Conservation (phyloP, 2,329 filamentous ascomycete genomes). For the Xylaria hypoxylon region DNA sequence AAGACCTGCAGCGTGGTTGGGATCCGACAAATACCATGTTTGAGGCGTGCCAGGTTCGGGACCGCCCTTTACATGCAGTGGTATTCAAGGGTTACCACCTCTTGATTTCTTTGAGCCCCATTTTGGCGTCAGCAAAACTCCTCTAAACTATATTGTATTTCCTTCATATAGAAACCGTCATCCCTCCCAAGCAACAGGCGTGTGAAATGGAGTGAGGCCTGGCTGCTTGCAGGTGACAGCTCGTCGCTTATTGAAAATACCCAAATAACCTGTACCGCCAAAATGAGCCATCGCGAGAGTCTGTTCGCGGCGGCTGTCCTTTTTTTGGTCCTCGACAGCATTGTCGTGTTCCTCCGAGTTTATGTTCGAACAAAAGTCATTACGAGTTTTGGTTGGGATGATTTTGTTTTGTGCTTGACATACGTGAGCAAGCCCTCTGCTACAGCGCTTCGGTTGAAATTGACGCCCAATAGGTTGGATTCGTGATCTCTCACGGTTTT, state of each 20-base stretch:
- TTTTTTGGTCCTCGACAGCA: constrained; percentile 46
- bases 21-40: neutral
- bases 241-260: constrained; percentile 19
- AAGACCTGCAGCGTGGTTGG: neutral
- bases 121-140: neutral
- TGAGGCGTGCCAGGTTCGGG: neutral
- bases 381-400: constrained; percentile 49
- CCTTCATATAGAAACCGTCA: neutral
- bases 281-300: constrained; percentile 39
- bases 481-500: constrained; percentile 45
- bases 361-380: constrained; percentile 49
- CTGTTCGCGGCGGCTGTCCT: constrained; percentile 45
- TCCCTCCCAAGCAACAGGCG: constrained; percentile 7
- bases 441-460: neutral
- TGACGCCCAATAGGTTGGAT: constrained; percentile 42
- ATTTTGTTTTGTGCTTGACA: constrained; percentile 46
- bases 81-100: neutral
- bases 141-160: neutral
- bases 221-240: constrained; percentile 23
- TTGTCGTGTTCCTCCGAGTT: constrained; percentile 45
- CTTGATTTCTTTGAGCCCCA: neutral
- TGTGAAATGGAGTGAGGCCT: constrained; percentile 25
- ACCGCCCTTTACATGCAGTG: neutral
- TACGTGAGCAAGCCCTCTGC: constrained; percentile 41
- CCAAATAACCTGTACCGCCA: constrained; percentile 12